Conservation (phyloP, 768 basidiomycete species). For the Agaricus blazei region DNA sequence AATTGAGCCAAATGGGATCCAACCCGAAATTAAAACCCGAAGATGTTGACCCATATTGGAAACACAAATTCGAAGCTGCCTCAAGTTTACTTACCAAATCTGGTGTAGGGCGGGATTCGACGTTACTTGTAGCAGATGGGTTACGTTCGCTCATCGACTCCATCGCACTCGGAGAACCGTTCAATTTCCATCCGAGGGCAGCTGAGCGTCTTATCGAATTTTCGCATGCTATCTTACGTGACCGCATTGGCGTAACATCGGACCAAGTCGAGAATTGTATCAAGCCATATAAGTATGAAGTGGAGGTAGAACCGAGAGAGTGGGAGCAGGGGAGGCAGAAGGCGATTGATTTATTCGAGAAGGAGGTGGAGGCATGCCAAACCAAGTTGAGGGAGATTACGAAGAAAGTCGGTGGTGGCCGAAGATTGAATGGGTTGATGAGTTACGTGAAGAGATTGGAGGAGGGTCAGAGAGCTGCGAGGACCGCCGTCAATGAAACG, state of each 20-base stretch:
- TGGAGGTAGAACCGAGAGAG: slow-evolving; percentile 89
- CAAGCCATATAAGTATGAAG: slow-evolving; percentile 98
- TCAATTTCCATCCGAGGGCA: slow-evolving; percentile 84
- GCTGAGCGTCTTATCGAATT: slow-evolving; percentile 89
- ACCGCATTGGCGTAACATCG: slow-evolving; percentile 89
- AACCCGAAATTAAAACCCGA: slow-evolving; percentile 68
- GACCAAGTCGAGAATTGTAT: slow-evolving; percentile 99
- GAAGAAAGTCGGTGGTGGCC: slow-evolving; percentile 82
- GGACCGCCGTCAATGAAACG: slow-evolving; percentile 43
- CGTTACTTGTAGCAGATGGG: slow-evolving; percentile 91
- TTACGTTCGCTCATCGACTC: slow-evolving; percentile 85
- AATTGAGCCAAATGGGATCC: slow-evolving; percentile 65
- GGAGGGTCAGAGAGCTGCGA: slow-evolving; percentile 47
- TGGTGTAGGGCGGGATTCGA: slow-evolving; percentile 92
- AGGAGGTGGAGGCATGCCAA: slow-evolving; percentile 83
- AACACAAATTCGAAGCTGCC: slow-evolving; percentile 94
- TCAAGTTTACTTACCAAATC: slow-evolving; percentile 92
- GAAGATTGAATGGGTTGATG: slow-evolving; percentile 73
- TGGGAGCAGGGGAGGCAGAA: slow-evolving; percentile 83
- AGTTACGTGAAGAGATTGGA: slow-evolving; percentile 80
- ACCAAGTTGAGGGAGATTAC: slow-evolving; percentile 80
- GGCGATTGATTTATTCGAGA: slow-evolving; percentile 76
- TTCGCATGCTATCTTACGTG: slow-evolving; percentile 88
- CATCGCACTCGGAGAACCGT: slow-evolving; percentile 85
- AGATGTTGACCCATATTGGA: slow-evolving; percentile 88